Evolutionary conservation across 75 land plant species (phyloP).

Genomic region (Adiantum capillusveneris): DNA sequence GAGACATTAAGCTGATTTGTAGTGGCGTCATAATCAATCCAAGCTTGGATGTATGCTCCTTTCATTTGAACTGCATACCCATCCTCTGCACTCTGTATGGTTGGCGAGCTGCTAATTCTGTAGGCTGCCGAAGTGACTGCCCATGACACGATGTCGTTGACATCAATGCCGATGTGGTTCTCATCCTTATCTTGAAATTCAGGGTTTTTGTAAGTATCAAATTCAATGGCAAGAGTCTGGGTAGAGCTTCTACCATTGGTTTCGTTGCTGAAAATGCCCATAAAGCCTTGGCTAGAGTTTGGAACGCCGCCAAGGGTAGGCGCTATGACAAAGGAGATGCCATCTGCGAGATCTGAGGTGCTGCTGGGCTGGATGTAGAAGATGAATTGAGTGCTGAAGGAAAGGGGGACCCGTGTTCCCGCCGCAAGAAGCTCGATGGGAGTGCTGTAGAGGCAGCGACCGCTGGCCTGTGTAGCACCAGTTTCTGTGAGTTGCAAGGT

Average conservation of each 20-base stretch:
- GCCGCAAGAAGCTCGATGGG: neutral
- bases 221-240: constrained; percentile 15
- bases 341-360: constrained; percentile 2
- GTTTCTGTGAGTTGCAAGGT: neutral
- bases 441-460: neutral
- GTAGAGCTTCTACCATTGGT: neutral
- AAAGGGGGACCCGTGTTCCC: neutral
- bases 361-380: constrained; percentile 7
- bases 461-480: neutral
- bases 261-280: constrained; percentile 15
- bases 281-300: neutral
- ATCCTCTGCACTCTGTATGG: neutral
- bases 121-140: neutral
- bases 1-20: constrained; percentile 3
- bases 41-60: constrained; percentile 11
- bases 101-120: neutral
- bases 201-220: constrained; percentile 4
- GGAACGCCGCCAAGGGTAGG: neutral
- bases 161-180: constrained; percentile 23
- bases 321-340: constrained; percentile 17
- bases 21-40: constrained; percentile 10
- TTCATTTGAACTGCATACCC: neutral
- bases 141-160: constrained; percentile 8
- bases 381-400: constrained; percentile 16
- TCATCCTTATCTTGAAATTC: constrained; percentile 7